Evolutionary conservation across 148 eudicot genomes (phyloP), one percentile per base, ranked within the genome.

Genomic region (Suaeda aralocaspica): DNA sequence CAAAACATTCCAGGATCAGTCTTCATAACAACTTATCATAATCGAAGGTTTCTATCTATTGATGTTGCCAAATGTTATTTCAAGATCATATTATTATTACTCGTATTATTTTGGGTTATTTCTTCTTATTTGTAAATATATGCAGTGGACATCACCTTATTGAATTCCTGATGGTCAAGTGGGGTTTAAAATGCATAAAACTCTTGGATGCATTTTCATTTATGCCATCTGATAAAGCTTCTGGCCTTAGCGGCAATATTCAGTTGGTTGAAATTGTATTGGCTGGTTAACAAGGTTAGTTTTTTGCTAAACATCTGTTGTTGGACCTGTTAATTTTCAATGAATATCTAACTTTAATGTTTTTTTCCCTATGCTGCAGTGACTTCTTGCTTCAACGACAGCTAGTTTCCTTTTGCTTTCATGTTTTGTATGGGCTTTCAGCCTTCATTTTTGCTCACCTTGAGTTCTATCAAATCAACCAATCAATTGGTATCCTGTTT

Each of bases 121-220:
- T n/a, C 39, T 65, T 42, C 68, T 68, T 25, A 69, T 69, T 18
- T 45, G 24, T 28, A 59, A 59, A 44, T 53, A n/a, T 67, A 48
- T 76, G 76, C 83, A 94, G 98, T 62, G 97, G 98, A 73, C 97
- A 94, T 84, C 97, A 86, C 78, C 97, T 91, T 41, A 91, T 94
- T 67, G 91, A 89, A 82, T 91, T 94, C 75, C 74, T 94, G 77
- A 84, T 91, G 97, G 84, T 81, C 71, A 94, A 94, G 77, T 91
- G 95, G 98, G 84, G 91, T 36, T 77, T 93, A 74, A 91, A 83
- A 79, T 89, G 92, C 75, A n/a, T 59, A n/a, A 88, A 91, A 67
- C 91, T 94, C 66, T 64, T 84, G 60, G 98, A 94, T 49, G 97
- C 88, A 49, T 94, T 88, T 78, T 87, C 88, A 4, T 87, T 91